Evolutionary conservation across 2,329 filamentous ascomycete genomes (phyloP), one percentile per base, ranked within the genome.

Genomic region (Rasamsonia emersonii): DNA sequence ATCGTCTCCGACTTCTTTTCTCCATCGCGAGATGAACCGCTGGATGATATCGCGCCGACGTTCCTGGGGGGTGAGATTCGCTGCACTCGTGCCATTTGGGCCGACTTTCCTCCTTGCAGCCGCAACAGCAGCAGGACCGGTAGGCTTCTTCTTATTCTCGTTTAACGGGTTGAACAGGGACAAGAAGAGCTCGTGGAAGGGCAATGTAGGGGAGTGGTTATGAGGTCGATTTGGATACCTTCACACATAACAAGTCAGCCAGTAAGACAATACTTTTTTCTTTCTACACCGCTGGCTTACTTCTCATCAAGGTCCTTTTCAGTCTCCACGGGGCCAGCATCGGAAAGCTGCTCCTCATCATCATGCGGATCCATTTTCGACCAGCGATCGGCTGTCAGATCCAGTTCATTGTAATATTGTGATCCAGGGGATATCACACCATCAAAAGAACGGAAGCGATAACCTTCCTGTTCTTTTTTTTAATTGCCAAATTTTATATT

Each of bases 1-100:
- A 57, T 98, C 91, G 45, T 85, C 67, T 16, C 91, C 91, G 14
- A 95, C 88, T 39, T 94, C 79, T 35, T 77, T 76, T 23, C 88
- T 76, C 91, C 91, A 98, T 54, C 77, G 73, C 9, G 74, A 72
- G 45, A 98, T 85, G 63, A 94, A 98, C 5, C 80, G 71, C 34
- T 88, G 76, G 42, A 98, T 86, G 43, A 95, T 82, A 46, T 78
- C 75, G 1, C 82, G 75, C 21, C 86, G 77, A 40, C 82, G 73
- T 54, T 95, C 86, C 43, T 89, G 77, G 0, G 85, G 79, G 3
- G 77, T 79, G 6, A 76, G 64, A 32, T 72, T 75, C 4, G 48
- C 35, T 4, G 50, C 40, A 5, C 43, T 39, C 38, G 51, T 44
- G 3, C 77, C 75, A 42, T 76, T 66, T 1, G 75, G 72, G 0